A percentile compares a stretch with the other conserved stretches of the same genome.
Conservation (phyloP, 2,329 filamentous ascomycete genomes). For the Dichotomopilus funicola region DNA sequence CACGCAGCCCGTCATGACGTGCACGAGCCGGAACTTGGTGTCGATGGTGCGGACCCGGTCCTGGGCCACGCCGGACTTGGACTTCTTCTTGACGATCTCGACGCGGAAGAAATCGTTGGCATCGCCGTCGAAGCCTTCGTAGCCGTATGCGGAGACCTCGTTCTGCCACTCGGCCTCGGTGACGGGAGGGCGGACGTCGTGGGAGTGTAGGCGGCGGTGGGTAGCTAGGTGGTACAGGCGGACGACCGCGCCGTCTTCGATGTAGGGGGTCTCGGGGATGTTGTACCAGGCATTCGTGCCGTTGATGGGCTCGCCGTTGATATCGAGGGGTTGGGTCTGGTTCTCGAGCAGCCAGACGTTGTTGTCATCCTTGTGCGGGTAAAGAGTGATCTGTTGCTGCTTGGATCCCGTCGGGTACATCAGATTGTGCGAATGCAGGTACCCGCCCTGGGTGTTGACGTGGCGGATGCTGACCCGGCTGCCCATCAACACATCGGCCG, state of each 20-base stretch:
- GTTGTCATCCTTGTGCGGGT: constrained; percentile 98
- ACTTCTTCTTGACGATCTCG: constrained; percentile 89
- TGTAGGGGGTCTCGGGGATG: constrained; percentile 55
- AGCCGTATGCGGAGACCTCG: constrained; percentile 93
- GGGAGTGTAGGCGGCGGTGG: constrained; percentile 86
- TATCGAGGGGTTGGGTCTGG: constrained; percentile 80
- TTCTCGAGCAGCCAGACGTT: constrained; percentile 94
- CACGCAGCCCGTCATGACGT: constrained; percentile 93
- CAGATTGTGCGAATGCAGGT: constrained; percentile 90
- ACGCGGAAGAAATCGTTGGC: constrained; percentile 94
- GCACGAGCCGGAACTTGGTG: constrained; percentile 91
- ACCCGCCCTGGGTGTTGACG: constrained; percentile 95
- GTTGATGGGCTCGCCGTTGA: constrained; percentile 68
- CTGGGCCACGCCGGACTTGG: constrained; percentile 70
- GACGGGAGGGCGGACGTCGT: constrained; percentile 83
- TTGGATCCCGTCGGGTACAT: constrained; percentile 98
- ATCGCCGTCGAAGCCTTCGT: constrained; percentile 93
- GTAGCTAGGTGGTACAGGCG: constrained; percentile 79
- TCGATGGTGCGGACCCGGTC: constrained; percentile 86
- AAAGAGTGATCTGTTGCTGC: constrained; percentile 97
- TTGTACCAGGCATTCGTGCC: constrained; percentile 81
- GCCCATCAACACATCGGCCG: constrained; percentile 84
- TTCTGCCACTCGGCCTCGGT: constrained; percentile 91
- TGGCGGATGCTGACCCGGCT: constrained; percentile 83
- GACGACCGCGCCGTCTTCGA: constrained; percentile 75